A percentile compares a stretch with the other conserved stretches of the same genome.
Evolutionary conservation across 139 green algal genomes (phyloP).

Genomic region (Chlorella ohadii): DNA sequence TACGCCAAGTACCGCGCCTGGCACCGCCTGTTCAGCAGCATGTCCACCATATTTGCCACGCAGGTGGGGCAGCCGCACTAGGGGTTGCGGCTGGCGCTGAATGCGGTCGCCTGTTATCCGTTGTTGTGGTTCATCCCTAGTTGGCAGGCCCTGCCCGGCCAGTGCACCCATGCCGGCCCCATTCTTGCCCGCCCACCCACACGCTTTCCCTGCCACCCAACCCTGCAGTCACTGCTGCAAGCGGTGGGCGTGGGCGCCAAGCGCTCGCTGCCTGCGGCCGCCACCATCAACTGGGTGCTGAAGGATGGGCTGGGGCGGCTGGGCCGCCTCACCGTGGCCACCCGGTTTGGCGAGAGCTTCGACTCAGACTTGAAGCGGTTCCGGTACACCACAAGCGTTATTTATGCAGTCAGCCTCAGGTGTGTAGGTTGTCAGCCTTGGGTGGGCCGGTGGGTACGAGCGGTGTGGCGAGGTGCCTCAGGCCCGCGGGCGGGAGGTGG

Average conservation of each 20-base stretch:
- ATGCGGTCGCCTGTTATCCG: too few relatives aligned
- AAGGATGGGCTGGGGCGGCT: conserved; percentile 85
- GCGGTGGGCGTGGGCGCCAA: conserved; percentile 91
- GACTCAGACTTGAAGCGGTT: conserved; percentile 95
- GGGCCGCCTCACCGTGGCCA: conserved; percentile 77
- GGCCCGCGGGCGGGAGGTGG: too few relatives aligned
- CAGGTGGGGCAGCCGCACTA: conserved; percentile 33
- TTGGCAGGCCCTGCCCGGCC: too few relatives aligned
- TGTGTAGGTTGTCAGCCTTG: conserved; percentile 23
- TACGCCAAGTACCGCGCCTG: conserved; percentile 80
- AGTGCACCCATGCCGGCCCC: too few relatives aligned
- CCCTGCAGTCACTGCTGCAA: conserved; percentile 83
- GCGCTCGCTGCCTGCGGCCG: conserved; percentile 78
- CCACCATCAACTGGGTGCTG: conserved; percentile 83
- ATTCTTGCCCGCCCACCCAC: not conserved
- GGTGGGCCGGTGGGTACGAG: not conserved
- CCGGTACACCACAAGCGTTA: conserved; percentile 82
- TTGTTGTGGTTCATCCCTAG: too few relatives aligned
- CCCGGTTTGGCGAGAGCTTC: conserved; percentile 80
- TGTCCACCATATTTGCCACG: conserved; percentile 81
- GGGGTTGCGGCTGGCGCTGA: not conserved
- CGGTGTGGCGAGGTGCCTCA: too few relatives aligned
- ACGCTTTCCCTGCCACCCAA: not conserved
- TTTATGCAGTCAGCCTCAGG: conserved; percentile 72
- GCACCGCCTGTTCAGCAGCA: conserved; percentile 85